These are phyloP conservation scores for Chlamydomonas urium DNA, from an alignment of 139 green algal genomes.

Conservation along the genomic window DNA sequence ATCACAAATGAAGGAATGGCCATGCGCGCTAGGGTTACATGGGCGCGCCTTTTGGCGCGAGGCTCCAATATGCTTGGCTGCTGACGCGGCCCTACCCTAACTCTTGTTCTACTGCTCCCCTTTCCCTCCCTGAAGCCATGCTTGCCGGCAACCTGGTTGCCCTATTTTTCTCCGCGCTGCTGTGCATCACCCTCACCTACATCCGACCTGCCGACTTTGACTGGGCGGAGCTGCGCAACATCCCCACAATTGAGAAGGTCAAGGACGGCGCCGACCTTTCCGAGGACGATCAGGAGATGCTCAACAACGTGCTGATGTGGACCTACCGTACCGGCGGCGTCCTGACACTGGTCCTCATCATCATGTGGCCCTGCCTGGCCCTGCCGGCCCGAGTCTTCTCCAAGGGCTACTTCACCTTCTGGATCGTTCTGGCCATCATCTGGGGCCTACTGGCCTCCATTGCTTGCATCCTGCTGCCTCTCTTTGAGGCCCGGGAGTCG, in stretches of 20 bases:
- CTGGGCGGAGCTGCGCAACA: conserved; percentile 38
- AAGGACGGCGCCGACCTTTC: conserved; percentile 26
- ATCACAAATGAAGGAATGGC: no score
- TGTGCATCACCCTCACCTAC: conserved; percentile 59
- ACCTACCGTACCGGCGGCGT: conserved; percentile 36
- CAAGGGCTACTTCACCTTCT: conserved; percentile 44
- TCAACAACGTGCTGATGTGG: conserved; percentile 21
- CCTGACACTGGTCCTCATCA: conserved; percentile 59
- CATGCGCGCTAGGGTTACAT: no score
- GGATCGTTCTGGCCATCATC: conserved; percentile 57
- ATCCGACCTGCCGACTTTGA: conserved; percentile 47
- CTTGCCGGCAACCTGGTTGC: conserved; percentile 80
- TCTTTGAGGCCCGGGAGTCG: conserved; percentile 49
- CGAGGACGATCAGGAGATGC: conserved; percentile 1
- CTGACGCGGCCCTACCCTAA: no score
- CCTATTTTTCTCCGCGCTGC: conserved; percentile 61
- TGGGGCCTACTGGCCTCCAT: conserved; percentile 60
- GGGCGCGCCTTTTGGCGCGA: no score
- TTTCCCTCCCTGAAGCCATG: no score
- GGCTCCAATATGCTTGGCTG: no score
- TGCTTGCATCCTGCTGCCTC: conserved; percentile 59
- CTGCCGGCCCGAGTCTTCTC: conserved; percentile 64
- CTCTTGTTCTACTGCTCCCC: no score
- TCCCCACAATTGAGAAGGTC: conserved; percentile 33
- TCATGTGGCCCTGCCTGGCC: conserved; percentile 61